phyloP scores from a whole-genome alignment of 768 basidiomycete genomes.

The Chalciporus sphaerocephalus region DNA sequence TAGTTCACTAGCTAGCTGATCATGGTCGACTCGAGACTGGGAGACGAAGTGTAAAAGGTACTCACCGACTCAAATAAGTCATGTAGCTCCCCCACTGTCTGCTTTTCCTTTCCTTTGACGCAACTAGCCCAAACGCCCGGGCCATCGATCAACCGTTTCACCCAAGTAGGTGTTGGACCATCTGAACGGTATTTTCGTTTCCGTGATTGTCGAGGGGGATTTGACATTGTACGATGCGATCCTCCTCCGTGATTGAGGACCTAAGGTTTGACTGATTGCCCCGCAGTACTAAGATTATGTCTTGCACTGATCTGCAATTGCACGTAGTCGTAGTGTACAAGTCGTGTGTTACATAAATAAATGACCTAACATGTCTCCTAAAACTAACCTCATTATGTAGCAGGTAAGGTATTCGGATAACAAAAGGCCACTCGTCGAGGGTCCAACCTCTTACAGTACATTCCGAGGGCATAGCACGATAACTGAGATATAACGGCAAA shows the following conservation, averaged over 20 bases:
- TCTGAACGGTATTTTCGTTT: conserved; percentile 56
- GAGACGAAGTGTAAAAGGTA: conserved; percentile 4
- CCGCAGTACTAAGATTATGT: too few species aligned
- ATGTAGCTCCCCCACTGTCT: conserved; percentile 69
- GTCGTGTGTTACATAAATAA: too few species aligned
- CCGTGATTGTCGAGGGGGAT: conserved; percentile 17
- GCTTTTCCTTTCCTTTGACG: conserved; percentile 80
- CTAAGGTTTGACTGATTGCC: neutral
- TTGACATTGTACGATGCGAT: conserved; percentile 18
- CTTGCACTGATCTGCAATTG: too few species aligned
- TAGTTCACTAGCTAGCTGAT: conserved; percentile 63
- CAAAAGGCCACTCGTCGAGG: conserved; percentile 1
- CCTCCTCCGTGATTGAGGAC: too few species aligned
- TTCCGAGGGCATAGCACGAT: conserved; percentile 15
- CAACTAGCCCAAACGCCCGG: conserved; percentile 86
- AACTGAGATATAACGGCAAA: conserved; percentile 27
- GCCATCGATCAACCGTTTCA: conserved; percentile 63
- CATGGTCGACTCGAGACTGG: conserved; percentile 11
- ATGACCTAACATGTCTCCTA: neutral
- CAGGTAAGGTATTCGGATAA: conserved; percentile 19
- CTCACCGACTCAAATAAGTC: conserved; percentile 75
- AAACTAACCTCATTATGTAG: neutral
- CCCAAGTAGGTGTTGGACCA: conserved; percentile 59
- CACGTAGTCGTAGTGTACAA: neutral
- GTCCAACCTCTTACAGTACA: conserved; percentile 7